Evolutionary conservation across 2,329 filamentous ascomycete genomes (phyloP).

Genomic region (Phyllosticta citrichinensis): DNA sequence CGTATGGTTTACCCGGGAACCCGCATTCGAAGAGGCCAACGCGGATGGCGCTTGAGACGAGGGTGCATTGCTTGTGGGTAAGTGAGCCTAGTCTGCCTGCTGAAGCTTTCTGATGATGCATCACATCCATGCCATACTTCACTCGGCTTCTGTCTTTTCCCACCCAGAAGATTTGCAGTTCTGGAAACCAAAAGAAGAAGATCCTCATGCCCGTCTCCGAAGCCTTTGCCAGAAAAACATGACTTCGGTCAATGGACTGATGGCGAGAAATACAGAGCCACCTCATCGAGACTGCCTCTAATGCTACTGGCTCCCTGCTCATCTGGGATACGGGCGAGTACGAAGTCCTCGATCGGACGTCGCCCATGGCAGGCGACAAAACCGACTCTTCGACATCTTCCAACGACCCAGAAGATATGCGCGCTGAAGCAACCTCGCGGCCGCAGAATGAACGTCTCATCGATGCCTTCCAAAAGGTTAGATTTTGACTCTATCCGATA

Average conservation of each 20-base stretch:
- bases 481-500: background rate
- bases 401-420: background rate
- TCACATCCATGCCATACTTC: too few relatives aligned
- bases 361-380: background rate
- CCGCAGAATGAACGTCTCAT: slow-evolving; percentile 29
- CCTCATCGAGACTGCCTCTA: slow-evolving; percentile 34
- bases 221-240: background rate
- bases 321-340: slow-evolving; percentile 40
- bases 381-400: background rate
- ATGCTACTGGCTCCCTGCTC: slow-evolving; percentile 33
- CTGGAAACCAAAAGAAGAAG: too few relatives aligned
- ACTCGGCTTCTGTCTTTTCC: too few relatives aligned
- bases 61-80: slow-evolving; percentile 36
- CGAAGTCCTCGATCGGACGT: slow-evolving; percentile 21
- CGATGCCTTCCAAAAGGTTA: slow-evolving; percentile 24
- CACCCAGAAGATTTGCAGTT: too few relatives aligned
- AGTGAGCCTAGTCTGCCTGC: slow-evolving; percentile 3
- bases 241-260: background rate
- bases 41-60: slow-evolving; percentile 36
- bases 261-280: slow-evolving; percentile 24
- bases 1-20: slow-evolving; percentile 35
- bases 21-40: slow-evolving; percentile 29
- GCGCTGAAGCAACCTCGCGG: background rate
- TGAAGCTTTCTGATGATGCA: background rate
- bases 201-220: too few relatives aligned